Evolutionary conservation across 495 filamentous ascomycete genomes (phyloP), one percentile per base, ranked within the genome.

Genomic region (Penicillium salamii): DNA sequence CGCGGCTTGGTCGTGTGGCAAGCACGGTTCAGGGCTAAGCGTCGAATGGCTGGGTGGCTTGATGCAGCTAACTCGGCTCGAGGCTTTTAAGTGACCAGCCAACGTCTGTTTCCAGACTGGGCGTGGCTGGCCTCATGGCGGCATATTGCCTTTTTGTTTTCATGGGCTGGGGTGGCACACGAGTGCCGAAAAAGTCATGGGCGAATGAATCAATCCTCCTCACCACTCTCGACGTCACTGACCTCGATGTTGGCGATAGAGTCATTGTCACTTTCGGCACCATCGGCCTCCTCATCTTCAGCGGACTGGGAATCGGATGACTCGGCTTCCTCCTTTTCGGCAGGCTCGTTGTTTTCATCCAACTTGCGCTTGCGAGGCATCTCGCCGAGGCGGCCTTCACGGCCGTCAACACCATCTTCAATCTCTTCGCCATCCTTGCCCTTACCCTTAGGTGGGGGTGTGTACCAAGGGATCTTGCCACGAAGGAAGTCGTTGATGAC

Each of bases 381-480:
- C 57, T 85, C 82, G n/a, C 81, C 82, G n/a, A 84, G 69, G 41
- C 74, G 70, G 20, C 81, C 82, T 40, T 78, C 76, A 48, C 80
- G 68, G 13, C 79, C 80, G 44, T 78, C 84, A 18, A 86, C 32
- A 21, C 43, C 43, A 19, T 78, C 75, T 41, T 69, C 78, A 29
- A 78, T 75, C 12, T 72, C 76, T 7, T 69, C 67, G 38, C 61
- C 83, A 54, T 81, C 79, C 11, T 69, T 68, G 38, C 63, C 83
- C 55, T 80, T 77, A 21, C 68, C 62, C 7, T 79, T 63, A 13
- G 93, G 93, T 7, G 90, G 85, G 13, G 88, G 83, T 4, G 88
- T 92, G 62, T 88, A 98, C 93, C 93, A 98, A 6, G 93, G 93
- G 15, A 96, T 83, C 68, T 96, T 97, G 26, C 93, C 93, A 41